Base-by-base conservation (phyloP, 1,284 basidiomycete genomes). In the Heterobasidion occidentale region DNA sequence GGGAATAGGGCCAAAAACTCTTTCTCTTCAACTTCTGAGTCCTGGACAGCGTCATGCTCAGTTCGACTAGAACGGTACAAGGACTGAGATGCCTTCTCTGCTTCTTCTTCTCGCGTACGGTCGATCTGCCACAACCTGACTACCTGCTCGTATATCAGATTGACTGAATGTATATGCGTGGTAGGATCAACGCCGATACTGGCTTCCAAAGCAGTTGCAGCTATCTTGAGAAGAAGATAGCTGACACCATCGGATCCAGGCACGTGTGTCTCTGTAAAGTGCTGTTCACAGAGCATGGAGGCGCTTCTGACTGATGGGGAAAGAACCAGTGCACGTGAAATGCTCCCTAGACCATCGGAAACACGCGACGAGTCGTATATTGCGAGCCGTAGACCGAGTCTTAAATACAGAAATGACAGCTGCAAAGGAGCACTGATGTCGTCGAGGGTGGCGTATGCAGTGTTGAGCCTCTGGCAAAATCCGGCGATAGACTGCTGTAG, bases 1-100 rank as follows among this genome's bases (percentile, higher is more conserved):
- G 95, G 94, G 71, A 98, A 98, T 50, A 97, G 70, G 2, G 79
- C 71, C 27, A 83, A 72, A 67, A 97, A 92, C 65, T 98, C 95
- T 59, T 78, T 76, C 67, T 90, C 90, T 65, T 96, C 90, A 42
- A 79, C 65, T 62, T 91, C 89, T 9, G 83, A 83, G 59, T 94
- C 95, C 11, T 79, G 80, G 9, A 80, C 71, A 33, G 79, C 77
- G 34, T 80, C 76, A 52, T 90, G 73, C 36, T 84, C 79, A 34
- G 80, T 71, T 56, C 78, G 78, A 47, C 81, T 85, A 55, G 79
- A 77, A 45, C 88, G 88, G 76, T 98, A 99, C 17, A 99, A 70
- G 52, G 90, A 90, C 36, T 83, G 81, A 0, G 84, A 79, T 38
- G 84, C 84, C 45, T 81, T 79, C 44, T 83, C 81, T 17, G 74